Base-by-base conservation (phyloP, 768 basidiomycete genomes). In the Termitomyces titanicus region DNA sequence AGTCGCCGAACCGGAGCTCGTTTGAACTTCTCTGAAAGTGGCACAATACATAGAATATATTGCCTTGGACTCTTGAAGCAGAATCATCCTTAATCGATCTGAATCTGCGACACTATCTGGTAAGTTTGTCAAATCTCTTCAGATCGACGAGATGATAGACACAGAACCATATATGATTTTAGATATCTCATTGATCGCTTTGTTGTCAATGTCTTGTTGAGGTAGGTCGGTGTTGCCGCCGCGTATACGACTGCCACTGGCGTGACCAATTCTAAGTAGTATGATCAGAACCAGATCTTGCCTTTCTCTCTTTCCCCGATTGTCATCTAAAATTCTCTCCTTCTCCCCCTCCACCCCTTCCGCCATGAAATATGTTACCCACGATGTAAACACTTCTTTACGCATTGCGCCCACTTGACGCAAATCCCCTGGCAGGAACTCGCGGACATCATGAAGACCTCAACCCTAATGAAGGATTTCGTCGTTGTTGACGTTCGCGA, bases 401-500 rank as follows among this genome's bases (percentile, higher is more conserved):
- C 24, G 17, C 17, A 54, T 39, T 49, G 27, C 34, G 33, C 27
- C 25, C 22, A 15, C 15, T 27, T 38, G 35, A 44, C 29, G 12
- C 29, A 48, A 45, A 45, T 39, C 24, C 66, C n/a, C n/a, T n/a
- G n/a, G n/a, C n/a, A 92, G 90, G 83, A 88, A 65, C 82, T 93
- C 45, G 85, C 84, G 18, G 69, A 71, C 29, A 68, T 90, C 56
- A 84, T 92, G 61, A 91, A 86, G 69, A 82, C 77, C 53, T 84
- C 84, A 63, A 70, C 73, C 31, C 72, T 81, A 8, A 70, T 74
- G 63, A 81, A 82, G 66, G 89, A 92, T 65, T 93, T 85, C 65
- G 68, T 86, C 29, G 78, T 94, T 42, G 80, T 94, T 38, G 92
- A 94, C 67, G 92, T 94, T 31, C 85, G 92, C n/a, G 91, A 92